Evolutionary conservation across 805 yeast species (phyloP), one percentile per base, ranked within the genome.

Genomic region (Cyberlindnera meyerae): DNA sequence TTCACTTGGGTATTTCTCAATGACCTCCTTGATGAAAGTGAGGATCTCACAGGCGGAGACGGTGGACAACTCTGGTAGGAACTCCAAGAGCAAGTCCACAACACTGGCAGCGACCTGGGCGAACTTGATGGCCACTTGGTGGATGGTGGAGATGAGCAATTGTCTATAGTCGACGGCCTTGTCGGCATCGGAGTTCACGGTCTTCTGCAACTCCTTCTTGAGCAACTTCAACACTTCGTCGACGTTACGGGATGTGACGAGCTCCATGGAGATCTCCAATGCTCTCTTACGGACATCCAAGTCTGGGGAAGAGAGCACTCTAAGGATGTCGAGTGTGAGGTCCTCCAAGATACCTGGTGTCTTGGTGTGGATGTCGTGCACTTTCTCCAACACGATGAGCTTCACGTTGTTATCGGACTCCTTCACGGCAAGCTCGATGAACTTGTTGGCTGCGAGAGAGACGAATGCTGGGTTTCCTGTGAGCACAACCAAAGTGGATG

Each of bases 371-470:
- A 93, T 75, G 36, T 82, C 87, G 50, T 75, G 75, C 42, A 93
- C 79, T 60, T 94, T 77, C 56, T 87, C 93, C 55, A 93, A 71
- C 15, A 95, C 93, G 54, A 90, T 89, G 47, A 93, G 73, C 63
- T 94, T 94, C 51, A 90, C 89, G 55, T 89, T 93, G 65, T 85
- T 89, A 62, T 93, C 97, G n/a, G 95, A 73, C 58, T 88, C 97
- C 57, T 82, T 85, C 49, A 81, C 79, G 24, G 96, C 95, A 50
- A 93, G 71, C 40, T 86, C 95, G 43, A 90, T 79, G 54, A 87
- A 82, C 60, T 87, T 87, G 38, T 78, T 62, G 27, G 95, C 97
- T 12, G 96, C 93, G 44, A 79, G 74, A 37, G 78, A 66, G 38
- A 90, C 72, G 14, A 83, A 77, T 14, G 75, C 64, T 18, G 89